phyloP scores from a whole-genome alignment of 1,284 basidiomycete genomes.

The Sporisorium reilianum region DNA sequence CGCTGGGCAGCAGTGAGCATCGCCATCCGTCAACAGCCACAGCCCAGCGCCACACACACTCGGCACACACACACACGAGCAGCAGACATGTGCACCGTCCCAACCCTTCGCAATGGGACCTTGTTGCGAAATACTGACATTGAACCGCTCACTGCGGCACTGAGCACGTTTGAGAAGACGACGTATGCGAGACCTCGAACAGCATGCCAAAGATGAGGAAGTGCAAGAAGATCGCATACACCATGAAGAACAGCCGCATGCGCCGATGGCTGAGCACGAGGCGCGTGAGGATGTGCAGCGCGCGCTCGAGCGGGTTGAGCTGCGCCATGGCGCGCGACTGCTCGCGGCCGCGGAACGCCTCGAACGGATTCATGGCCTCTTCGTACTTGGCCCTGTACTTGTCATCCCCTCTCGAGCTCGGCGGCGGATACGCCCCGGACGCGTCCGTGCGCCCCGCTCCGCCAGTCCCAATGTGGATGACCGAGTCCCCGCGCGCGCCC shows the following conservation, averaged over 20 bases:
- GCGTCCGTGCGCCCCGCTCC: conserved; percentile 21
- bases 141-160: conserved; percentile 9
- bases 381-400: conserved; percentile 89
- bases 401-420: conserved; percentile 74
- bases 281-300: conserved; percentile 85
- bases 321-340: conserved; percentile 89
- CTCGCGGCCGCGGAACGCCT: conserved; percentile 93
- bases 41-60: neutral
- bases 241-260: conserved; percentile 78
- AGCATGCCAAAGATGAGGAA: conserved; percentile 80
- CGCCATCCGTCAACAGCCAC: neutral
- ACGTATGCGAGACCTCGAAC: conserved; percentile 51
- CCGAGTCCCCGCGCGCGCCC: conserved; percentile 6
- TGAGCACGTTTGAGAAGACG: conserved; percentile 28
- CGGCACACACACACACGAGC: neutral
- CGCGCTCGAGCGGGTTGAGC: conserved; percentile 90
- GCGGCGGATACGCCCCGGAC: conserved; percentile 34
- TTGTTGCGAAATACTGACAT: neutral
- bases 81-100: neutral
- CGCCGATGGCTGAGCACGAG: conserved; percentile 85
- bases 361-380: conserved; percentile 96
- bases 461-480: conserved; percentile 32
- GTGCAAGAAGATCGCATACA: conserved; percentile 83
- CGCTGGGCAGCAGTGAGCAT: conserved; percentile 2
- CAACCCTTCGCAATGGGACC: neutral